phyloP scores from a whole-genome alignment of 306 rosid species.

The Glycine latifolia region DNA sequence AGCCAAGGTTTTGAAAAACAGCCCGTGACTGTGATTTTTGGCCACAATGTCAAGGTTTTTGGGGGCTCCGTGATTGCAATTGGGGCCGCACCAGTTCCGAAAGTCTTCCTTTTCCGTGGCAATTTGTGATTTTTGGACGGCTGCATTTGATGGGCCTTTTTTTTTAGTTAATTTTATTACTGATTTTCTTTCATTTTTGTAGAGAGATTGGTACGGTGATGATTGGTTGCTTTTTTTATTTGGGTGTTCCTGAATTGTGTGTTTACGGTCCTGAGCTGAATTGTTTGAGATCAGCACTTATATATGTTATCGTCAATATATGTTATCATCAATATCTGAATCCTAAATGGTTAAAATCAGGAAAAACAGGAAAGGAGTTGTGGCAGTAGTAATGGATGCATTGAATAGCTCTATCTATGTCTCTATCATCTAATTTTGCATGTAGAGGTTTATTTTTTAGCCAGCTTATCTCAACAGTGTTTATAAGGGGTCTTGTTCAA shows the following conservation, averaged over 20 bases:
- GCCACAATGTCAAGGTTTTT: background rate
- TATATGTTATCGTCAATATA: background rate
- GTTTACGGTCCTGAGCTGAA: conserved; percentile 21
- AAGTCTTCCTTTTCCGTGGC: conserved; percentile 63
- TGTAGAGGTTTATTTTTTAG: conserved; percentile 1
- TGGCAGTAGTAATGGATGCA: conserved; percentile 19
- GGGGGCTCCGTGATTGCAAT: background rate
- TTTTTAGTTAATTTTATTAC: background rate
- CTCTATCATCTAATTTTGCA: conserved; percentile 1
- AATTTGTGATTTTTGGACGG: conserved; percentile 38
- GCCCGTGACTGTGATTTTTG: background rate
- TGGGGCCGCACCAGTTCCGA: background rate
- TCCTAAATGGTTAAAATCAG: conserved; percentile 3
- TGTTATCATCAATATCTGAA: conserved; percentile 11
- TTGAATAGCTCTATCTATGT: background rate
- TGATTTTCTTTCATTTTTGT: conserved; percentile 16
- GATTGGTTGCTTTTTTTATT: conserved; percentile 20
- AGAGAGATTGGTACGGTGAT: conserved; percentile 4
- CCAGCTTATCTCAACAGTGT: conserved; percentile 14
- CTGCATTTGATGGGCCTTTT: background rate
- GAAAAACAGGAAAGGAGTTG: conserved; percentile 15
- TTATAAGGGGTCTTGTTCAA: conserved; percentile 25
- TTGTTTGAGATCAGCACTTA: conserved; percentile 17
- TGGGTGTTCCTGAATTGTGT: conserved; percentile 14
- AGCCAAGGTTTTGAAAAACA: background rate